These are phyloP conservation scores for Cordyceps militaris DNA, from an alignment of 2,329 filamentous ascomycete species.

Conservation along the genomic window DNA sequence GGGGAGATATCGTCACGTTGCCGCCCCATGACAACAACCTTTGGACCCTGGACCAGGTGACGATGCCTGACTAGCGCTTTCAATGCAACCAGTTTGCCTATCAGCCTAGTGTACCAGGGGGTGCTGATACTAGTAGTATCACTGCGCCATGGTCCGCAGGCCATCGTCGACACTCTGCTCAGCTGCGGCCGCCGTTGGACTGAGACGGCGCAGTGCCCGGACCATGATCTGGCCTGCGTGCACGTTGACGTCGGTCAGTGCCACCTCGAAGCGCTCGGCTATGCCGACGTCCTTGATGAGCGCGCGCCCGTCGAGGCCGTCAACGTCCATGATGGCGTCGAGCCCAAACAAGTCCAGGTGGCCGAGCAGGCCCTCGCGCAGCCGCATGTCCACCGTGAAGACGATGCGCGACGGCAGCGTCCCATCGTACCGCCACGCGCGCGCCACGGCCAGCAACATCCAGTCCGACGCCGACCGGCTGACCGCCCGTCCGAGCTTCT, in stretches of 20 bases:
- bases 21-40: not conserved
- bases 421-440: constrained; percentile 50
- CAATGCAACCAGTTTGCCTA: too few species aligned
- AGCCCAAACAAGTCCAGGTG: constrained; percentile 46
- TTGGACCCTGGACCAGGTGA: not conserved
- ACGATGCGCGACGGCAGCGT: constrained; percentile 40
- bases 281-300: constrained; percentile 36
- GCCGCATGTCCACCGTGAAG: constrained; percentile 38
- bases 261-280: constrained; percentile 50
- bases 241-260: constrained; percentile 47
- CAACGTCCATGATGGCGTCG: constrained; percentile 33
- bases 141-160: not conserved
- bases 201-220: constrained; percentile 28
- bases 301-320: constrained; percentile 30
- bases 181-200: not conserved
- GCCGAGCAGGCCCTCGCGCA: constrained; percentile 30
- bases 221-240: constrained; percentile 39
- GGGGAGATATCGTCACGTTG: too few species aligned
- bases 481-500: constrained; percentile 42
- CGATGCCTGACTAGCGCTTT: too few species aligned
- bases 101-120: too few species aligned
- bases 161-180: not conserved
- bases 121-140: too few species aligned
- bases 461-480: constrained; percentile 42
- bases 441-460: constrained; percentile 53